These are phyloP conservation scores for Naematelia aurantialba DNA, from an alignment of 768 basidiomycete genomes.

Conservation along the genomic window DNA sequence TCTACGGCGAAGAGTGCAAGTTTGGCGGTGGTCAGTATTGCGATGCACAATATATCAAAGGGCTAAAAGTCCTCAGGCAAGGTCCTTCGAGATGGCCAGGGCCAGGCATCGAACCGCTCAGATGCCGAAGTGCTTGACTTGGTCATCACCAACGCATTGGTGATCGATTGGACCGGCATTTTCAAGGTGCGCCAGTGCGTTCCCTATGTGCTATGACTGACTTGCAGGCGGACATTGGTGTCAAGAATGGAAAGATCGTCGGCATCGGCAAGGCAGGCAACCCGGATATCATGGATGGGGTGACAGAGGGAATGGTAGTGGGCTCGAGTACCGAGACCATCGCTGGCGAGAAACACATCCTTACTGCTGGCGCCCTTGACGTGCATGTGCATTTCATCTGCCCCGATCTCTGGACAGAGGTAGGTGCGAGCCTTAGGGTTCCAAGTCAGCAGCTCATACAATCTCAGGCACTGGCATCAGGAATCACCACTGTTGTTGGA, in stretches of 20 bases:
- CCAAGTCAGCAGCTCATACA: constrained; percentile 13
- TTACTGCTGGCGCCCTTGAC: constrained; percentile 91
- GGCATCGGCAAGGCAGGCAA: constrained; percentile 98
- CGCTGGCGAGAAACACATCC: constrained; percentile 87
- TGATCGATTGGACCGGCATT: constrained; percentile 92
- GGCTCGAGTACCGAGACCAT: constrained; percentile 88
- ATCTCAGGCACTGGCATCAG: constrained; percentile 52
- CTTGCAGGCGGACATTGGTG: constrained; percentile 78
- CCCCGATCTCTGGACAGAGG: constrained; percentile 84
- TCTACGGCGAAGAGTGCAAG: constrained; percentile 94
- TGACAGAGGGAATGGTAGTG: constrained; percentile 68
- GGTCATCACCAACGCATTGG: constrained; percentile 90
- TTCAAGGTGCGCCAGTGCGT: constrained; percentile 63
- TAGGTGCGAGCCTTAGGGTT: constrained; percentile 36
- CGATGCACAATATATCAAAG: not conserved
- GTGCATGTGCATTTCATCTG: constrained; percentile 93
- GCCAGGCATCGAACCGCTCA: constrained; percentile 73
- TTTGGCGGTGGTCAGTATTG: constrained; percentile 76
- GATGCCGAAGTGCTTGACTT: constrained; percentile 74
- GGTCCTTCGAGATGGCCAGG: constrained; percentile 93
- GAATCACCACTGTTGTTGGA: constrained; percentile 90
- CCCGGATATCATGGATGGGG: constrained; percentile 82
- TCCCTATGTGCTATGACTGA: not conserved
- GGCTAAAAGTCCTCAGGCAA: constrained; percentile 61
- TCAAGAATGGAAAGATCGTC: constrained; percentile 73